Conservation (phyloP, 169 alveolate genomes). For the Perkinsus chesapeaki region DNA sequence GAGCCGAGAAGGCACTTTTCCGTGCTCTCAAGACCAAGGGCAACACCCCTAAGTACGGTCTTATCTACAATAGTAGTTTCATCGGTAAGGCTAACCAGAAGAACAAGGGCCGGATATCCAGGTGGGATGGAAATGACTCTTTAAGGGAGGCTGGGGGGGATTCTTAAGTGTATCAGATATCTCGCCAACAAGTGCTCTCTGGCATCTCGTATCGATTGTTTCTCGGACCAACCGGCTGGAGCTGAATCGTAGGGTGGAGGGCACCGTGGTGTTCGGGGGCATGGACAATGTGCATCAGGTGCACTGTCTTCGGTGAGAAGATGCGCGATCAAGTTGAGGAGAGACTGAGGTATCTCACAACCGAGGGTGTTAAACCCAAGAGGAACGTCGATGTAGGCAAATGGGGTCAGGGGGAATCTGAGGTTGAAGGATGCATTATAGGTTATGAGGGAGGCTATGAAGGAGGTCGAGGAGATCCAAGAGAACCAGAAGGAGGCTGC, state of each 20-base stretch:
- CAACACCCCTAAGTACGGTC: slow-evolving; percentile 98
- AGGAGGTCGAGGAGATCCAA: slow-evolving; percentile 29
- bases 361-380: slow-evolving; percentile 31
- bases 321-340: slow-evolving; percentile 87
- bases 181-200: slow-evolving; percentile 95
- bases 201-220: slow-evolving; percentile 93
- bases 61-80: slow-evolving; percentile 88
- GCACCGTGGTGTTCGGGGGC: too few relatives aligned
- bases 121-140: neutral
- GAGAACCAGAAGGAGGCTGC: neutral
- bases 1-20: slow-evolving; percentile 96
- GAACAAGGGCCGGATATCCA: slow-evolving; percentile 68
- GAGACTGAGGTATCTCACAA: slow-evolving; percentile 79
- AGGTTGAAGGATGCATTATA: slow-evolving; percentile 52
- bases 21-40: slow-evolving; percentile 93
- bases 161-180: slow-evolving; percentile 46
- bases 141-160: neutral
- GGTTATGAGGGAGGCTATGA: slow-evolving; percentile 69
- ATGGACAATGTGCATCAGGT: too few relatives aligned
- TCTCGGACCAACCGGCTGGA: slow-evolving; percentile 51
- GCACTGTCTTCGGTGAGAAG: slow-evolving; percentile 81
- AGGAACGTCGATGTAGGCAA: neutral
- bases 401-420: slow-evolving; percentile 66
- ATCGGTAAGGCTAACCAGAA: slow-evolving; percentile 90
- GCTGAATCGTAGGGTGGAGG: slow-evolving; percentile 12